Percentiles rank a stretch among this genome's conserved stretches.
These are phyloP conservation scores for Suillus subaureus DNA, from an alignment of 768 basidiomycete species.

Conservation along the genomic window DNA sequence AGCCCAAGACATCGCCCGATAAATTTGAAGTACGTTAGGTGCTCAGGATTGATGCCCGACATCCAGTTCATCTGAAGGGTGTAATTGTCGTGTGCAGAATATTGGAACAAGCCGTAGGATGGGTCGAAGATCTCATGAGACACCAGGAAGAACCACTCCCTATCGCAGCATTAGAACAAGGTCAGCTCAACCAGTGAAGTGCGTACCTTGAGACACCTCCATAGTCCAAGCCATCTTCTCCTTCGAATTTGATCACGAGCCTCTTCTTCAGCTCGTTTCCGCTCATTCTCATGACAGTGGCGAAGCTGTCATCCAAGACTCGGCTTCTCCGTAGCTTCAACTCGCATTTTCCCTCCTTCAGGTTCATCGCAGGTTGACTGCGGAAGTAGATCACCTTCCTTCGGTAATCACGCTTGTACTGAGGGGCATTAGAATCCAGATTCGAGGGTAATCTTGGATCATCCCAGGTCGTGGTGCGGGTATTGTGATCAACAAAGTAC, in stretches of 20 bases:
- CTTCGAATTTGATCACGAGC: slow-evolving; percentile 75
- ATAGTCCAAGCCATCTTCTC: slow-evolving; percentile 80
- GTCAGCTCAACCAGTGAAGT: not conserved
- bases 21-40: slow-evolving; percentile 81
- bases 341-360: slow-evolving; percentile 81
- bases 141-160: slow-evolving; percentile 87
- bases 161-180: slow-evolving; percentile 27
- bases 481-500: slow-evolving; percentile 94
- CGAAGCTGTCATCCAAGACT: slow-evolving; percentile 86
- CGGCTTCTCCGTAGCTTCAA: slow-evolving; percentile 79
- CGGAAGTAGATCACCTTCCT: slow-evolving; percentile 93
- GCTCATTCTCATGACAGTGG: slow-evolving; percentile 79
- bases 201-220: slow-evolving; percentile 71
- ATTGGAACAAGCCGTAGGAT: slow-evolving; percentile 81
- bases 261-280: slow-evolving; percentile 71
- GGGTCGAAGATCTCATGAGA: slow-evolving; percentile 86
- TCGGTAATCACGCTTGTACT: slow-evolving; percentile 93
- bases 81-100: slow-evolving; percentile 79
- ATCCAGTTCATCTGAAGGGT: slow-evolving; percentile 81
- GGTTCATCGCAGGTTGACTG: slow-evolving; percentile 83
- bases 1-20: slow-evolving; percentile 75
- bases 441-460: slow-evolving; percentile 85
- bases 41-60: slow-evolving; percentile 75
- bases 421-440: slow-evolving; percentile 87
- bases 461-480: slow-evolving; percentile 90